These are phyloP conservation scores for Kodamaea anthophila DNA, from an alignment of 1,139 yeast species.

Conservation along the genomic window DNA sequence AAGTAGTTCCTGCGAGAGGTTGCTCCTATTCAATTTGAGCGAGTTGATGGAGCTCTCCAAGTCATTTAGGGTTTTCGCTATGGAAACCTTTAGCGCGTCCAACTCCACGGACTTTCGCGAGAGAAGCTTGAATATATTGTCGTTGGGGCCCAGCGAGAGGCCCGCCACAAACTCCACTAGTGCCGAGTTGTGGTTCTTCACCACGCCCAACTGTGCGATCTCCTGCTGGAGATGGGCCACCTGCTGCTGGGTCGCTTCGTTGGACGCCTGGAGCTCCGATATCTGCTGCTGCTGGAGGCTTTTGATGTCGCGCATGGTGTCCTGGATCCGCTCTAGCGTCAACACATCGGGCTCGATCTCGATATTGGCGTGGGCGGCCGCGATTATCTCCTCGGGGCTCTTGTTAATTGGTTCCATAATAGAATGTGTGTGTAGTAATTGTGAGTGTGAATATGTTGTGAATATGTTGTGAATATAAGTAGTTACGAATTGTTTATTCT, in stretches of 20 bases:
- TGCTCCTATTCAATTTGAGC: constrained; percentile 37
- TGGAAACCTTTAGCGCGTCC: constrained; percentile 45
- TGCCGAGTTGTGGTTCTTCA: constrained; percentile 12
- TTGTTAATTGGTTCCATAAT: constrained; percentile 18
- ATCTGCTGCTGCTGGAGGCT: constrained; percentile 21
- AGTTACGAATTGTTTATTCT: too few species aligned
- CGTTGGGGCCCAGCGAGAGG: constrained; percentile 5
- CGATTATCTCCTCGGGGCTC: constrained; percentile 30
- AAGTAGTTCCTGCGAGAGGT: constrained; percentile 28
- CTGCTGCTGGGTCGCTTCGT: constrained; percentile 16
- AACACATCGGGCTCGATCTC: constrained; percentile 40
- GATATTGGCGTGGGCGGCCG: constrained; percentile 18
- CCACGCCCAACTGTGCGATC: constrained; percentile 18
- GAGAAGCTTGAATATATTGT: constrained; percentile 22
- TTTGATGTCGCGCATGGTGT: constrained; percentile 25
- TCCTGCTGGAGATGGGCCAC: constrained; percentile 15
- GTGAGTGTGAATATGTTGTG: too few species aligned
- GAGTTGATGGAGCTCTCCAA: constrained; percentile 48
- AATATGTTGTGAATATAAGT: too few species aligned
- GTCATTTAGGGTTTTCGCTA: constrained; percentile 54
- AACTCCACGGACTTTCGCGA: constrained; percentile 26
- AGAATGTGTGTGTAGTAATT: too few species aligned
- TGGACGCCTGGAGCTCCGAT: constrained; percentile 16
- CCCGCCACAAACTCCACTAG: constrained; percentile 10
- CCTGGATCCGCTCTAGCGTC: constrained; percentile 43